Conservation (phyloP, 2,329 filamentous ascomycete genomes). For the Helotiales sp. region DNA sequence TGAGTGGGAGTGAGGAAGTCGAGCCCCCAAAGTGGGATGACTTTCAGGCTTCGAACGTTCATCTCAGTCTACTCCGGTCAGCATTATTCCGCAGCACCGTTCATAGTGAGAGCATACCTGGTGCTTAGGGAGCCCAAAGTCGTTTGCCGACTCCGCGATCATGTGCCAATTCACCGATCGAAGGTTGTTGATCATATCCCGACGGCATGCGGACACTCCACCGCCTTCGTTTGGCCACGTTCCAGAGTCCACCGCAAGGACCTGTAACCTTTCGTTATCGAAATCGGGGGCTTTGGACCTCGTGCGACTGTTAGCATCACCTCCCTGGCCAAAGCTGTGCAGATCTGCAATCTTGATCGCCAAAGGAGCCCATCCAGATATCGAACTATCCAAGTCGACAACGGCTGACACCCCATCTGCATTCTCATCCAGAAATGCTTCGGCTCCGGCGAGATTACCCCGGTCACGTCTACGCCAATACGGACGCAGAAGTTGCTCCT, state of each 20-base stretch:
- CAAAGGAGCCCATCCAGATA: constrained; percentile 39
- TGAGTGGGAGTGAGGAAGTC: constrained; percentile 55
- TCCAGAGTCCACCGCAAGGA: constrained; percentile 45
- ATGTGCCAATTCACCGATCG: constrained; percentile 55
- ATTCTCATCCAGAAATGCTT: constrained; percentile 46
- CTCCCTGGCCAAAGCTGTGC: constrained; percentile 44
- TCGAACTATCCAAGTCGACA: constrained; percentile 39
- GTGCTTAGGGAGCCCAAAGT: constrained; percentile 54
- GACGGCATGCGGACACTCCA: constrained; percentile 55
- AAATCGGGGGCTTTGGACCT: constrained; percentile 42
- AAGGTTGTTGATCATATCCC: constrained; percentile 55
- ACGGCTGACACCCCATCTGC: constrained; percentile 40
- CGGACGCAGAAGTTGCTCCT: constrained; percentile 44
- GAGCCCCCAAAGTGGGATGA: constrained; percentile 55
- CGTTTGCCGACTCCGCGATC: constrained; percentile 55
- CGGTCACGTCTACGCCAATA: constrained; percentile 47
- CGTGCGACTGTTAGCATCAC: constrained; percentile 43
- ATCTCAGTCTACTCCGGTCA: constrained; percentile 45
- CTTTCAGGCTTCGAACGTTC: constrained; percentile 54
- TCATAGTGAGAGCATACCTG: constrained; percentile 37
- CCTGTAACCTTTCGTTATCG: constrained; percentile 46
- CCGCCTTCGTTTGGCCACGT: constrained; percentile 44
- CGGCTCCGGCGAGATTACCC: constrained; percentile 46
- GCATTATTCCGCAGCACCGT: neutral
- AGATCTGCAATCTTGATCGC: constrained; percentile 45